These are phyloP conservation scores for Globisporangium takayamanum DNA, from an alignment of 352 stramenopile species.

Conservation along the genomic window DNA sequence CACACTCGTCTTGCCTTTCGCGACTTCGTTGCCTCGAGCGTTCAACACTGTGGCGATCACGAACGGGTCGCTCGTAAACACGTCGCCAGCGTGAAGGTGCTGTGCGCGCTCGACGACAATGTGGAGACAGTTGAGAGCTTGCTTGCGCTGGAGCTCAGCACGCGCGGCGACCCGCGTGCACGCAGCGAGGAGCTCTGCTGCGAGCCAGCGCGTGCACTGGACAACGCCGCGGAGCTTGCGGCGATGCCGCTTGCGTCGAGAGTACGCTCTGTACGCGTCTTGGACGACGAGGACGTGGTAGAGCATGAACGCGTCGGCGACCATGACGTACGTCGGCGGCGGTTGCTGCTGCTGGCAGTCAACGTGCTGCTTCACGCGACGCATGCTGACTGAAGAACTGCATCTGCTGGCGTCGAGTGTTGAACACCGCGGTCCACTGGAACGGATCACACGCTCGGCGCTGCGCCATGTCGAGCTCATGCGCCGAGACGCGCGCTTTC, in stretches of 20 bases:
- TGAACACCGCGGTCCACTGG: conserved; percentile 54
- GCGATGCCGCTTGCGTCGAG: conserved; percentile 12
- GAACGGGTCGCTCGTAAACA: conserved; percentile 63
- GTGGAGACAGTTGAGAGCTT: conserved; percentile 45
- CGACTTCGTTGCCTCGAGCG: conserved; percentile 19
- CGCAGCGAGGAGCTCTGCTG: conserved; percentile 19
- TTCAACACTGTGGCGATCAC: conserved; percentile 29
- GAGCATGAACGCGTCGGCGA: conserved; percentile 42
- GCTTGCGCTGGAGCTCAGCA: conserved; percentile 23
- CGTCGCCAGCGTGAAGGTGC: conserved; percentile 41
- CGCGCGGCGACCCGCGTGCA: conserved; percentile 18
- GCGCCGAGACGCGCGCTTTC: conserved; percentile 20
- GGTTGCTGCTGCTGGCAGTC: neutral
- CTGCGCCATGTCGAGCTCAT: conserved; percentile 15
- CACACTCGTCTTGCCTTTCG: conserved; percentile 43
- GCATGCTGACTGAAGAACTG: conserved; percentile 41
- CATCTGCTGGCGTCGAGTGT: conserved; percentile 42
- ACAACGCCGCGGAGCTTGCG: conserved; percentile 28
- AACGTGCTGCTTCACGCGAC: neutral
- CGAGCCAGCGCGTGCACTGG: conserved; percentile 21
- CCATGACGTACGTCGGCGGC: conserved; percentile 44
- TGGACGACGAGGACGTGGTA: conserved; percentile 68
- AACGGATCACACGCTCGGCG: conserved; percentile 26
- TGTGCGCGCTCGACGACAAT: conserved; percentile 46
- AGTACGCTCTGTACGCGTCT: conserved; percentile 45